Conservation (phyloP, 1,284 basidiomycete species). For the Cryptococcus sp. region DNA sequence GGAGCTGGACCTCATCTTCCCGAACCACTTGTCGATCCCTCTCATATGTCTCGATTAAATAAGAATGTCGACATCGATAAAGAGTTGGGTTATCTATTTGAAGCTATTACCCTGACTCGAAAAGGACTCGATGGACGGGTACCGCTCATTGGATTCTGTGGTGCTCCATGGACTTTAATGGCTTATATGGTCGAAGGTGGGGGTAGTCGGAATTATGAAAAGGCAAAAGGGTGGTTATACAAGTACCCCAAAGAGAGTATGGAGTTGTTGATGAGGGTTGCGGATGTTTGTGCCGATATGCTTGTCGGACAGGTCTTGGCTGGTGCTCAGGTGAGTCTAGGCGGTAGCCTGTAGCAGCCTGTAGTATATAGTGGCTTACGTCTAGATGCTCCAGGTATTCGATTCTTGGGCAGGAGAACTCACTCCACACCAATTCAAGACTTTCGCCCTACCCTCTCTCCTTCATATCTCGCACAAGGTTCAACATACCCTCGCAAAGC, state of each 20-base stretch:
- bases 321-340: slow-evolving; percentile 74
- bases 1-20: slow-evolving; percentile 72
- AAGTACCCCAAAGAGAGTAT: slow-evolving; percentile 78
- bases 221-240: slow-evolving; percentile 88
- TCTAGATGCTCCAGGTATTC: slow-evolving; percentile 85
- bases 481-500: slow-evolving; percentile 56
- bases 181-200: slow-evolving; percentile 96
- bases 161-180: slow-evolving; percentile 95
- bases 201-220: slow-evolving; percentile 78
- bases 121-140: slow-evolving; percentile 74
- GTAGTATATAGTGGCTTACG: not conserved
- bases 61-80: slow-evolving; percentile 67
- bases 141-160: slow-evolving; percentile 90
- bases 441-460: slow-evolving; percentile 53
- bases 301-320: slow-evolving; percentile 86
- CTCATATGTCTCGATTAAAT: slow-evolving; percentile 62
- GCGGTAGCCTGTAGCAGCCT: not conserved
- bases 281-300: slow-evolving; percentile 78
- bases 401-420: slow-evolving; percentile 93
- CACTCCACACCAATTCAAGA: slow-evolving; percentile 73
- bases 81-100: slow-evolving; percentile 84
- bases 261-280: slow-evolving; percentile 67
- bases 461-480: slow-evolving; percentile 55
- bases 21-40: slow-evolving; percentile 69
- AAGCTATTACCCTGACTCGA: slow-evolving; percentile 79